phyloP scores from a whole-genome alignment of 768 basidiomycete genomes.

The Pleurotus tuoliensis region DNA sequence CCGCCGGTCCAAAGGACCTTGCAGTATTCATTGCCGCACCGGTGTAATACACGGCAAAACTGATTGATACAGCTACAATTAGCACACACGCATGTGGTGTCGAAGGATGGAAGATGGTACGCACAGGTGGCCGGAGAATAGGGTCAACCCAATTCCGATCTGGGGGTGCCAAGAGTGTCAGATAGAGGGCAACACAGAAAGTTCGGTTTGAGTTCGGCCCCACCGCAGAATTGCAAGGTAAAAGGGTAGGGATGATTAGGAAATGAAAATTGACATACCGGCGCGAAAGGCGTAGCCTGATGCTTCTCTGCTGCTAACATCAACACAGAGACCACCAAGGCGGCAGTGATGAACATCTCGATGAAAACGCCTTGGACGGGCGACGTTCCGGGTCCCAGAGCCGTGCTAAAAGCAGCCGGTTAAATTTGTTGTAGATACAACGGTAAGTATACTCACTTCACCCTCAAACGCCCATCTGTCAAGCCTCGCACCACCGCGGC shows the following conservation, averaged over 20 bases:
- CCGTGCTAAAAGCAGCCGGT: constrained; percentile 35
- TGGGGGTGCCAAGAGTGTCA: constrained; percentile 16
- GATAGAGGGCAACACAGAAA: background rate
- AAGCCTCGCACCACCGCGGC: constrained; percentile 51
- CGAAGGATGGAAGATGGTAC: constrained; percentile 12
- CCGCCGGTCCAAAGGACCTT: constrained; percentile 67
- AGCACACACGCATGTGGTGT: background rate
- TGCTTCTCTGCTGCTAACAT: constrained; percentile 76
- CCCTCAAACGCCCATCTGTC: constrained; percentile 49
- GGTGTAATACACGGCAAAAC: constrained; percentile 59
- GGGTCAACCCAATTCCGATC: constrained; percentile 64
- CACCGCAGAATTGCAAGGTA: too few species aligned
- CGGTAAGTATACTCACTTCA: constrained; percentile 40
- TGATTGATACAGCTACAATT: constrained; percentile 16
- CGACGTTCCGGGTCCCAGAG: constrained; percentile 42
- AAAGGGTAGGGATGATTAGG: background rate
- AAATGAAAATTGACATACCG: constrained; percentile 32
- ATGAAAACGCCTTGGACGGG: constrained; percentile 61
- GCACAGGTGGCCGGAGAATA: constrained; percentile 61
- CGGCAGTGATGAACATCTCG: constrained; percentile 66
- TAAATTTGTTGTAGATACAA: background rate
- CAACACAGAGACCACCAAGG: constrained; percentile 58
- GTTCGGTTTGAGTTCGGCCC: background rate
- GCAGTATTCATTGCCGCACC: constrained; percentile 69
- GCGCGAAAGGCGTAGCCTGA: constrained; percentile 60